Percentiles rank a stretch among this genome's conserved stretches.
These are phyloP conservation scores for Macrolepiota dolichaula DNA, from an alignment of 768 basidiomycete species.

Conservation along the genomic window DNA sequence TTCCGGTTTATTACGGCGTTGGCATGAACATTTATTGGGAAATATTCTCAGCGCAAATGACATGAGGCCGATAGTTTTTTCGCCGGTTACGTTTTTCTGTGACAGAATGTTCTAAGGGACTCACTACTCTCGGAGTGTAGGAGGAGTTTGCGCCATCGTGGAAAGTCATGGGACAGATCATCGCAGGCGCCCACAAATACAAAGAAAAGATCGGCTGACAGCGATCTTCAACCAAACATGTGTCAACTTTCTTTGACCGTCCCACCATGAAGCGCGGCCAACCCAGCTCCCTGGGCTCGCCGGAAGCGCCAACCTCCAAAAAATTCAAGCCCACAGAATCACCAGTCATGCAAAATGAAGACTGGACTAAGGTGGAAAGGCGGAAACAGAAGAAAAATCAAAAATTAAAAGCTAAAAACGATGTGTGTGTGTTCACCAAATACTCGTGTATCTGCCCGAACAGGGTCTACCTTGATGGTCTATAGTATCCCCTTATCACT, in stretches of 20 bases:
- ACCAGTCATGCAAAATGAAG: slow-evolving; percentile 10
- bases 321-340: neutral
- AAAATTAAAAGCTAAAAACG: slow-evolving; percentile 53
- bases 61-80: neutral
- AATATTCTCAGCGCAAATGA: neutral
- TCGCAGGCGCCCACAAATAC: neutral
- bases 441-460: slow-evolving; percentile 6
- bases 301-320: neutral
- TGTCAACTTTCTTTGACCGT: neutral
- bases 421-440: slow-evolving; percentile 46
- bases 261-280: slow-evolving; percentile 6
- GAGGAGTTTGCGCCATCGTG: neutral
- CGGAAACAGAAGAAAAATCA: slow-evolving; percentile 68
- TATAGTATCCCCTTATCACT: neutral
- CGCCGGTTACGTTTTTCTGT: neutral
- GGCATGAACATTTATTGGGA: neutral
- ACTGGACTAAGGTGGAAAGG: slow-evolving; percentile 72
- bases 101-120: neutral
- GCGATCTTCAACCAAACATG: neutral
- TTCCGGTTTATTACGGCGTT: neutral
- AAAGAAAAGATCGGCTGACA: neutral
- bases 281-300: neutral
- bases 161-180: neutral
- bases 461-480: neutral
- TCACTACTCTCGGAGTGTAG: neutral